A percentile compares a stretch with the other conserved stretches of the same genome.
Conservation (phyloP, 2,329 filamentous ascomycete species). For the Fusarium coicis region DNA sequence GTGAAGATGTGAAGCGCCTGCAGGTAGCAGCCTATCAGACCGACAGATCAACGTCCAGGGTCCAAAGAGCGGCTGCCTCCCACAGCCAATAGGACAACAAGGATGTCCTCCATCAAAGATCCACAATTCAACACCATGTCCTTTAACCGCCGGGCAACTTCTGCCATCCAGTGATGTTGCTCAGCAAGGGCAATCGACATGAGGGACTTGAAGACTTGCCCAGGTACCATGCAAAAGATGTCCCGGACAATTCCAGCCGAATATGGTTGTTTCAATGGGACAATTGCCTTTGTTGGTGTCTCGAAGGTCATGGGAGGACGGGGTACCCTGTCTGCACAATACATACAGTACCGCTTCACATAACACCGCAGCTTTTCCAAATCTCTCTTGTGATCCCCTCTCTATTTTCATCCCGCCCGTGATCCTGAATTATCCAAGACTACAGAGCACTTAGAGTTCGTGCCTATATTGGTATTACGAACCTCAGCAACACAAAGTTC, state of each 20-base stretch:
- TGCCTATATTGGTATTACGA: not conserved
- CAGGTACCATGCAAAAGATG: conserved; percentile 26
- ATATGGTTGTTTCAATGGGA: conserved; percentile 12
- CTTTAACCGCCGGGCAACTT: conserved; percentile 35
- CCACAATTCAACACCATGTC: conserved; percentile 33
- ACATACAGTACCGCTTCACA: conserved; percentile 25
- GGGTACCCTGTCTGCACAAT: conserved; percentile 13
- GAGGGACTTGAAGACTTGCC: conserved; percentile 10
- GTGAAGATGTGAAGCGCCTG: conserved; percentile 40
- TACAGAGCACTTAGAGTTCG: not conserved
- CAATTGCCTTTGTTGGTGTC: conserved; percentile 5
- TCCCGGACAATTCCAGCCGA: conserved; percentile 23
- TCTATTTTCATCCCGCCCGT: conserved; percentile 2
- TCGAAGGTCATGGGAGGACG: conserved; percentile 16
- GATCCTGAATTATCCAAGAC: not conserved
- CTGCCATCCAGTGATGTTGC: conserved; percentile 28
- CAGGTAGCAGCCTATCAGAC: conserved; percentile 41
- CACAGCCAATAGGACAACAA: conserved; percentile 34
- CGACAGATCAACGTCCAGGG: conserved; percentile 34
- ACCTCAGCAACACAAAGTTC: not conserved
- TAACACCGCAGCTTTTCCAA: conserved; percentile 35
- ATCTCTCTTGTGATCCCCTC: conserved; percentile 22
- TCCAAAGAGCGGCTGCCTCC: conserved; percentile 18
- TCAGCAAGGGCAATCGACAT: conserved; percentile 6
- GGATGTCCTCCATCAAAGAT: conserved; percentile 32